These are phyloP conservation scores for Pinus tabuliformis DNA, from an alignment of 75 land plant species.

Conservation along the genomic window DNA sequence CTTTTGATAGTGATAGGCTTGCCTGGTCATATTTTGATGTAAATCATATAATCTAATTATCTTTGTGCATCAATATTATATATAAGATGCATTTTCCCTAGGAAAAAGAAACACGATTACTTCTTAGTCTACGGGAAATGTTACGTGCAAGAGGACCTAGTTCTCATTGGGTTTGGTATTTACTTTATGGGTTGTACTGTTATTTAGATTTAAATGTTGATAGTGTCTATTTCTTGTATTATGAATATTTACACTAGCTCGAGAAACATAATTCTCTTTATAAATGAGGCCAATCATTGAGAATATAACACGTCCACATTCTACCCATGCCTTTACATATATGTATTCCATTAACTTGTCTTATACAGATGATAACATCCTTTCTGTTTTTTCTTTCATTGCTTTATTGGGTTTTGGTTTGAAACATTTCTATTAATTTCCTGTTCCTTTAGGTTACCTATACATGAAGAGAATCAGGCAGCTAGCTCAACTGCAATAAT, in stretches of 20 bases:
- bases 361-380: not conserved
- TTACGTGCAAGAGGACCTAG: no score
- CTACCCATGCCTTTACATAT: not conserved
- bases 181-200: no score
- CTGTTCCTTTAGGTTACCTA: constrained; percentile 36
- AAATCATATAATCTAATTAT: no score
- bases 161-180: no score
- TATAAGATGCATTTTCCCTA: no score
- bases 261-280: not conserved
- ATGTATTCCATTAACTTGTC: not conserved
- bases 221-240: not conserved
- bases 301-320: not conserved
- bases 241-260: not conserved
- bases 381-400: not conserved
- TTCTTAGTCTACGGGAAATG: no score
- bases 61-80: no score
- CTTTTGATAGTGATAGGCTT: no score
- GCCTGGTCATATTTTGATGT: no score
- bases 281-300: not conserved
- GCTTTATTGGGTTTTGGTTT: not conserved
- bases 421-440: not conserved
- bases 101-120: no score
- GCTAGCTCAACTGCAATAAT: constrained; percentile 35
- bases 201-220: not conserved
- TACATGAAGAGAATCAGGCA: constrained; percentile 43